A percentile compares a stretch with the other conserved stretches of the same genome.
Evolutionary conservation across 495 filamentous ascomycete genomes (phyloP).

Genomic region (Hypoxylon cercidicola): DNA sequence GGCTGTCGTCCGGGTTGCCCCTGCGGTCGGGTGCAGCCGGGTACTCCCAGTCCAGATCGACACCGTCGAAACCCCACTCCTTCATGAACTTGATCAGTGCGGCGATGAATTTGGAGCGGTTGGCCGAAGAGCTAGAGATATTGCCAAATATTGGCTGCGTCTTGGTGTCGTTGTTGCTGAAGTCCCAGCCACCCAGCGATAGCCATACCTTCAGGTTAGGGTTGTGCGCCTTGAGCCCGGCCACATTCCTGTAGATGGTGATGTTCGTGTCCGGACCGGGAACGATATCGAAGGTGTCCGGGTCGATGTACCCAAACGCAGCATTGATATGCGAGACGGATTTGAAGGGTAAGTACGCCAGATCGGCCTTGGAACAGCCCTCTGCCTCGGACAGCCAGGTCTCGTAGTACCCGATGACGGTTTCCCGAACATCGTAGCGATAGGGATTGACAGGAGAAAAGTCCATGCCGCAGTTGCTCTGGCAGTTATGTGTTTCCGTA

Average conservation of each 20-base stretch:
- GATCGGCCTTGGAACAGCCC: neutral
- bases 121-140: conserved; percentile 34
- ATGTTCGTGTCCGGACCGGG: conserved; percentile 4
- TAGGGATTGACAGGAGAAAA: too few species aligned
- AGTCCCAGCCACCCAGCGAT: conserved; percentile 56
- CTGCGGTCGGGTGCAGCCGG: conserved; percentile 53
- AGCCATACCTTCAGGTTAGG: conserved; percentile 49
- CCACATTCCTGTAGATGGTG: conserved; percentile 41
- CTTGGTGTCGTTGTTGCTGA: conserved; percentile 49
- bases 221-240: conserved; percentile 43
- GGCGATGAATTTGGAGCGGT: conserved; percentile 57
- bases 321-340: conserved; percentile 42
- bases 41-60: conserved; percentile 71
- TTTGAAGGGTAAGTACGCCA: conserved; percentile 21
- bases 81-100: conserved; percentile 55
- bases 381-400: neutral
- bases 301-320: conserved; percentile 40
- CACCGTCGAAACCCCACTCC: conserved; percentile 62
- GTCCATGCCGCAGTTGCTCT: neutral
- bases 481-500: neutral
- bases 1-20: conserved; percentile 51
- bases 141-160: conserved; percentile 23
- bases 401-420: conserved; percentile 10
- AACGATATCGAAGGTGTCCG: conserved; percentile 24
- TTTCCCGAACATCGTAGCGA: too few species aligned